A percentile compares a stretch with the other conserved stretches of the same genome.
Conservation (phyloP, 148 eudicot species). For the Spergularia bocconei region DNA sequence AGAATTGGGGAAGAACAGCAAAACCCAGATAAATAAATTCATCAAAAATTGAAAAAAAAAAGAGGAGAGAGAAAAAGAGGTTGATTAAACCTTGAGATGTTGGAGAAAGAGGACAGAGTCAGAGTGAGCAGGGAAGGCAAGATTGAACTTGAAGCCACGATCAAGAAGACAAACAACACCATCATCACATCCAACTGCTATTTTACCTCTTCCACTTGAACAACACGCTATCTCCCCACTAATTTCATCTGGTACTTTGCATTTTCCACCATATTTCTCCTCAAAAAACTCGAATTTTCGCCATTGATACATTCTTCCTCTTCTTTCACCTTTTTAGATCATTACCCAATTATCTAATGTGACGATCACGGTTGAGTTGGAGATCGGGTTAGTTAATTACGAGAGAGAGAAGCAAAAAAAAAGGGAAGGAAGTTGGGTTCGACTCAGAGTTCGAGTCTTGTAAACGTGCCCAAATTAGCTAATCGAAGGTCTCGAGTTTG, state of each 20-base stretch:
- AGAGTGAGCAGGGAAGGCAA: conserved; percentile 76
- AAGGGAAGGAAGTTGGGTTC: no score
- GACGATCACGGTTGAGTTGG: no score
- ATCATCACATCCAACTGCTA: conserved; percentile 64
- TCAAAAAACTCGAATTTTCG: conserved; percentile 97
- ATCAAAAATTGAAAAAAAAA: neutral
- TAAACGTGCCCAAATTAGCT: no score
- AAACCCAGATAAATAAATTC: conserved; percentile 21
- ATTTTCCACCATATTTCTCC: conserved; percentile 70
- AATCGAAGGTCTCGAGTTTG: no score
- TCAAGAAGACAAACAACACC: conserved; percentile 71
- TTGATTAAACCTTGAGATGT: conserved; percentile 68
- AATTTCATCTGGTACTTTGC: conserved; percentile 59
- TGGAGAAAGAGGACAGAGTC: conserved; percentile 83
- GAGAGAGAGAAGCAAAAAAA: no score
- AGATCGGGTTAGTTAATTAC: no score
- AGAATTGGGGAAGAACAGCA: neutral
- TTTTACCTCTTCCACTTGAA: conserved; percentile 83
- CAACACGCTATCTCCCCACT: conserved; percentile 58
- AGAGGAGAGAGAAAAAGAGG: neutral
- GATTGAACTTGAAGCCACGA: conserved; percentile 86
- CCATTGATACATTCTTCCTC: conserved; percentile 78
- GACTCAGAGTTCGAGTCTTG: no score
- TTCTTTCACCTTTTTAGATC: neutral
- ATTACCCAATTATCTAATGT: no score